These are phyloP conservation scores for Calonectria hongkongensis DNA, from an alignment of 2,329 filamentous ascomycete species.

Conservation along the genomic window DNA sequence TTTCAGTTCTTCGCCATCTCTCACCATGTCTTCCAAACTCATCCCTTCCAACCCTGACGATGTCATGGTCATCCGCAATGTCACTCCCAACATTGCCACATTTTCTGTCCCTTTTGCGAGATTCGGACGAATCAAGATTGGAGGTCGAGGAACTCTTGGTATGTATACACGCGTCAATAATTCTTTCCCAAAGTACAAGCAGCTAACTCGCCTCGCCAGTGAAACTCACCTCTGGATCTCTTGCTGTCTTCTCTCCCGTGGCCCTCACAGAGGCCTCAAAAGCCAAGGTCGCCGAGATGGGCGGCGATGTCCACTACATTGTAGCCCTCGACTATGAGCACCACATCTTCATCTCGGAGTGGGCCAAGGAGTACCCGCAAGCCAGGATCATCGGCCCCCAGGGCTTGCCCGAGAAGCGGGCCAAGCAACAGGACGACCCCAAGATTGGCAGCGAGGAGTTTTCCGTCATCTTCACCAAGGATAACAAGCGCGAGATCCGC, in stretches of 20 bases:
- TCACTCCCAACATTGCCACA: conserved; percentile 86
- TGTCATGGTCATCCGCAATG: conserved; percentile 91
- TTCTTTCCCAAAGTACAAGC: neutral
- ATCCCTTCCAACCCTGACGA: conserved; percentile 83
- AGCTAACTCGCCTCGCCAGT: conserved; percentile 68
- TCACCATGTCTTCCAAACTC: conserved; percentile 76
- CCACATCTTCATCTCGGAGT: conserved; percentile 93
- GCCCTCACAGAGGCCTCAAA: conserved; percentile 86
- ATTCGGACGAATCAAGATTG: conserved; percentile 86
- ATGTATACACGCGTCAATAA: conserved; percentile 51
- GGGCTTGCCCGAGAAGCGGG: conserved; percentile 88
- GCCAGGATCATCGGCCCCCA: conserved; percentile 89
- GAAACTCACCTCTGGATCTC: conserved; percentile 83
- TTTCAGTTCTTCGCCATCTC: conserved; percentile 41
- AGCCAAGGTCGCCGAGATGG: conserved; percentile 77
- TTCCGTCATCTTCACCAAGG: conserved; percentile 79
- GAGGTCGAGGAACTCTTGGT: conserved; percentile 91
- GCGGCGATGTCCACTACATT: conserved; percentile 86
- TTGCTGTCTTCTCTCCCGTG: conserved; percentile 95
- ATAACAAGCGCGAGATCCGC: conserved; percentile 69
- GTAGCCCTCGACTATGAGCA: conserved; percentile 93
- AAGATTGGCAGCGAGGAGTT: conserved; percentile 75
- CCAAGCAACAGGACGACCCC: conserved; percentile 69
- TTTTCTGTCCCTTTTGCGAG: conserved; percentile 90
- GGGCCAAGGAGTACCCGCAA: conserved; percentile 85